Evolutionary conservation across 169 alveolate species (phyloP), one percentile per base, ranked within the genome.

Genomic region (Theileria equi): DNA sequence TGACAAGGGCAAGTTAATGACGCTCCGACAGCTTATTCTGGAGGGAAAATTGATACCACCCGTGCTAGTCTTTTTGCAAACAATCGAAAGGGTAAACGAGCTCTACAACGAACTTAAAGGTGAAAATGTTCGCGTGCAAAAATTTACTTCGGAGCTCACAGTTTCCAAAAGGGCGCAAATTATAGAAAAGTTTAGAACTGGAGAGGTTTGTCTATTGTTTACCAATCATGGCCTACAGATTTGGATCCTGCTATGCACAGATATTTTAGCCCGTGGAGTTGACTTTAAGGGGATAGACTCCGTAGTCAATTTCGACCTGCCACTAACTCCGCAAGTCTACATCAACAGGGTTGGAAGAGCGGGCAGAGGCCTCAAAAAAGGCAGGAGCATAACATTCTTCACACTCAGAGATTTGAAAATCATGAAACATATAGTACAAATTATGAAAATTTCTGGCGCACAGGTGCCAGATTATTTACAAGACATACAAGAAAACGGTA

Each of bases 291-390:
- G 91, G 41, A 98, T 97, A 17, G 92, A 93, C 36, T 83, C 94
- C 29, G 98, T 97, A 52, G 91, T 97, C 48, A 97, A 96, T 81
- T 97, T 88, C 73, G 99, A 95, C 76, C 90, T 96, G 61, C 99
- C 99, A n/a, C 91, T 89, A 72, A 87, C 93, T 17, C 83, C 93
- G 19, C 91, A 93, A 36, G 91, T 90, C 59, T 97, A 96, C 81
- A 92, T 97, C 38, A 99, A 97, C 86, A 92, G 99, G 71, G 93
- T 96, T 23, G 99, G 99, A 8, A 91, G 99, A 66, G 94, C 99
- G n/a, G 99, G 99, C 16, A 87, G 99, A 55, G 98, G 98, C 0
- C 97, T 97, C 10, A 90, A 81, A 16, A 77, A 82, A 47, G 99
- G 98, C 8, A 93, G 71, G 21, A 61, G 74, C 17, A 1, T 77